A percentile compares a stretch with the other conserved stretches of the same genome.
phyloP scores from a whole-genome alignment of 108 stramenopile genomes.

The Fragilariopsis cylindrus region DNA sequence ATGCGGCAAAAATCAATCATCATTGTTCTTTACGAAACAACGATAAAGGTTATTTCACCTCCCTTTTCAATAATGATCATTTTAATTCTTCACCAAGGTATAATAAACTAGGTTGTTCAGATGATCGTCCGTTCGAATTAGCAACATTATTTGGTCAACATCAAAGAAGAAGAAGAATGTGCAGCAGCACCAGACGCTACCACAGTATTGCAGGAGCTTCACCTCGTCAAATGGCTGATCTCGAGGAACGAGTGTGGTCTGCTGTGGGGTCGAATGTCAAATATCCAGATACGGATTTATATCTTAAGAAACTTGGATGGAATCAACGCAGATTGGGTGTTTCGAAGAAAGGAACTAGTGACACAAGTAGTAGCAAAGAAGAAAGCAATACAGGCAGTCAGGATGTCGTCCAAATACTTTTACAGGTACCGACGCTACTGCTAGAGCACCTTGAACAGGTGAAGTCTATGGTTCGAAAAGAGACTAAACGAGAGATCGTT shows the following conservation, averaged over 20 bases:
- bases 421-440: slow-evolving; percentile 60
- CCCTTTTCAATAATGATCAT: no score
- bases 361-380: neutral
- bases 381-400: neutral
- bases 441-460: slow-evolving; percentile 25
- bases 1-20: no score
- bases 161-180: neutral
- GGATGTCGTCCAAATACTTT: slow-evolving; percentile 42
- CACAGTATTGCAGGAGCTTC: slow-evolving; percentile 31
- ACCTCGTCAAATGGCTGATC: slow-evolving; percentile 48
- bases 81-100: no score
- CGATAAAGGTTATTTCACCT: no score
- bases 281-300: slow-evolving; percentile 44
- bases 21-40: no score
- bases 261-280: slow-evolving; percentile 33
- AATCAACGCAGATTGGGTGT: slow-evolving; percentile 34
- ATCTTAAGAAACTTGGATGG: slow-evolving; percentile 50
- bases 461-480: slow-evolving; percentile 38
- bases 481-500: slow-evolving; percentile 41
- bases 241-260: slow-evolving; percentile 47
- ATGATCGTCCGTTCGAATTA: neutral
- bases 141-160: slow-evolving; percentile 1
- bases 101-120: neutral
- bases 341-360: slow-evolving; percentile 20
- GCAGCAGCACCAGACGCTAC: neutral